phyloP scores from a whole-genome alignment of 441 rosid species.

The Euphorbia schlechtendalii region DNA sequence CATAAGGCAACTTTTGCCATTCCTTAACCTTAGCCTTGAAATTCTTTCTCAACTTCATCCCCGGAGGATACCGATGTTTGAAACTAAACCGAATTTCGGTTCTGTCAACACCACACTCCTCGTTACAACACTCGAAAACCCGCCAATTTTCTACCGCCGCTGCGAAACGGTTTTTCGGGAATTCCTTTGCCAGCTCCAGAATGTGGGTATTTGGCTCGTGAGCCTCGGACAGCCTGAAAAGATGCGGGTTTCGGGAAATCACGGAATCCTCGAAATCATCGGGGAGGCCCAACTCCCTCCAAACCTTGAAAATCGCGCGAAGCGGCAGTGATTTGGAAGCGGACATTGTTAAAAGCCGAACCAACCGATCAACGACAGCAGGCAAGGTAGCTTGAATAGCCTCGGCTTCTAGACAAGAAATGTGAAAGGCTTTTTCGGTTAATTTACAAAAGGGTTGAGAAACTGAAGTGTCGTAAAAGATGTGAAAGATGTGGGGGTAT shows the following conservation, averaged over 20 bases:
- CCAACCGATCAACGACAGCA: conserved; percentile 47
- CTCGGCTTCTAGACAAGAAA: conserved; percentile 51
- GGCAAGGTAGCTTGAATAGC: conserved; percentile 40
- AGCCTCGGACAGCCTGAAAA: conserved; percentile 46
- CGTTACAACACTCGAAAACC: conserved; percentile 52
- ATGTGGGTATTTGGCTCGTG: conserved; percentile 63
- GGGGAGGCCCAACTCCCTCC: conserved; percentile 91
- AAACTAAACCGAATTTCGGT: conserved; percentile 46
- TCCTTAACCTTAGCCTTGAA: conserved; percentile 66
- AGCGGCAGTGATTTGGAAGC: conserved; percentile 61
- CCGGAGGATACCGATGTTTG: conserved; percentile 61
- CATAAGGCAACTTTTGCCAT: conserved; percentile 73
- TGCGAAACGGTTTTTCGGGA: conserved; percentile 26
- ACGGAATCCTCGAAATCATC: conserved; percentile 89
- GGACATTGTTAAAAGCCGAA: conserved; percentile 62
- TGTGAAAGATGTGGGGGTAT: conserved; percentile 66
- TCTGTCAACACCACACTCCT: conserved; percentile 40
- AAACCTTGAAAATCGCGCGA: conserved; percentile 79
- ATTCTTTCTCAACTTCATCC: conserved; percentile 67
- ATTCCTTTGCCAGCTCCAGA: conserved; percentile 45
- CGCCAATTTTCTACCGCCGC: conserved; percentile 76
- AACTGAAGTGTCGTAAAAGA: conserved; percentile 48
- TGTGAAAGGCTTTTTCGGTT: conserved; percentile 44
- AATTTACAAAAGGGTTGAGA: conserved; percentile 56
- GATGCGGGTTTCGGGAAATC: conserved; percentile 41